Base-by-base conservation (phyloP, 2,329 filamentous ascomycete species). In the Cladosporium sp. region DNA sequence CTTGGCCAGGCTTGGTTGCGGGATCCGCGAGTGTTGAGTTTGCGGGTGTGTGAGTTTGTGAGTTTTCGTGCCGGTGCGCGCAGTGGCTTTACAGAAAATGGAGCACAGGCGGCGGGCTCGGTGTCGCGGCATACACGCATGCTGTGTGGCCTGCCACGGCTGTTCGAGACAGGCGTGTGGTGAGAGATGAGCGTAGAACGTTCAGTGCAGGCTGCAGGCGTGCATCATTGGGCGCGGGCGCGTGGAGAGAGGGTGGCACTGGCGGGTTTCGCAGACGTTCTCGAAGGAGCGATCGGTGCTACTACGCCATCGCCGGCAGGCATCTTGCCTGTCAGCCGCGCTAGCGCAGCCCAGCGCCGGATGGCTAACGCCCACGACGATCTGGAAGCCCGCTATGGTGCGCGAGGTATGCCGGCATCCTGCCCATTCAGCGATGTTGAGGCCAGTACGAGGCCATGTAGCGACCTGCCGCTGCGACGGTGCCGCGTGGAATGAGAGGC, bases 261-360 rank as follows among this genome's bases (percentile, higher is more conserved):
- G 22, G 52, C 38, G 40, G 52, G 40, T 55, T 42, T 47, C 43
- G 11, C 14, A 17, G 19, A 42, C 15, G 52, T 55, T 55, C 52
- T 47, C 40, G 52, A 55, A 55, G 52, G 17, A 34, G 25, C 51
- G 38, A 43, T 43, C 51, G 51, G 39, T 55, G 51, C 38, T 55
- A 55, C 51, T 55, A 43, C 51, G 51, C 51, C 51, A 55, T 55
- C 39, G 11, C 47, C 47, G 30, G 47, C 47, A 50, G n/a, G 12
- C 43, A 47, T 34, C 30, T 34, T 34, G 19, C 15, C 25, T 47
- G 43, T 19, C 43, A 30, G 43, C 43, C 25, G 25, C 15, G 43
- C 43, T 30, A 47, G 43, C 14, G 20, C 22, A 5, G 5, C 3
- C n/a, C 17, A 25, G 51, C 37, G 51, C 36, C 38, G 25, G 51